These are phyloP conservation scores for Grosmannia serpens DNA, from an alignment of 2,329 filamentous ascomycete species.

Conservation along the genomic window DNA sequence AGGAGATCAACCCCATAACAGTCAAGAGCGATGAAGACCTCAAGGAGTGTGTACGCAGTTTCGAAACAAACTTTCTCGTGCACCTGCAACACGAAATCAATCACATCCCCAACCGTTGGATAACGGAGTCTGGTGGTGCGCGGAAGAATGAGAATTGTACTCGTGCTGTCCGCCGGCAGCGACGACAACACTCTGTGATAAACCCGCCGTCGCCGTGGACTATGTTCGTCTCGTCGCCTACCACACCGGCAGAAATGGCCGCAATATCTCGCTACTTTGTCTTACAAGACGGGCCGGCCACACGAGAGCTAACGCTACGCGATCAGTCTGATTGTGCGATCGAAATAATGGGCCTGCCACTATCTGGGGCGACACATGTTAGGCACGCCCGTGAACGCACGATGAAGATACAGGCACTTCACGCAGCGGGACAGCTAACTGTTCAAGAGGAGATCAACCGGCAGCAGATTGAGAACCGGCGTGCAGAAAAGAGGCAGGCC, in stretches of 20 bases:
- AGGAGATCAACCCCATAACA: neutral
- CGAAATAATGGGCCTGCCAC: neutral
- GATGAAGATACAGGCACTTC: neutral
- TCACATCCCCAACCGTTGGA: neutral
- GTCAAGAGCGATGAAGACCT: neutral
- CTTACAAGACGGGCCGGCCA: neutral
- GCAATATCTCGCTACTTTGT: neutral
- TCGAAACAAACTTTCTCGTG: conserved; percentile 8
- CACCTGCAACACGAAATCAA: neutral
- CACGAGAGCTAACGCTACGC: neutral
- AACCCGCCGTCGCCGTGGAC: neutral
- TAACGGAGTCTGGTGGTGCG: neutral
- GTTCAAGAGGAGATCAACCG: neutral
- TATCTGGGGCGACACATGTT: neutral
- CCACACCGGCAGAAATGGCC: neutral
- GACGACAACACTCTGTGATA: too few relatives aligned
- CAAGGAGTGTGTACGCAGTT: neutral
- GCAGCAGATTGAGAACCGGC: neutral
- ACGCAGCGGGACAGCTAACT: neutral
- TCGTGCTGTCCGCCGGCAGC: neutral
- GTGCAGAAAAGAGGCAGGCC: neutral
- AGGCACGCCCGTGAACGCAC: neutral
- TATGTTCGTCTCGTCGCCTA: neutral
- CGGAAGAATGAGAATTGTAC: too few relatives aligned
- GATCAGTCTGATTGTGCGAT: neutral